Evolutionary conservation across 2,329 filamentous ascomycete species (phyloP).

Genomic region (Aurifilum marmelostoma): DNA sequence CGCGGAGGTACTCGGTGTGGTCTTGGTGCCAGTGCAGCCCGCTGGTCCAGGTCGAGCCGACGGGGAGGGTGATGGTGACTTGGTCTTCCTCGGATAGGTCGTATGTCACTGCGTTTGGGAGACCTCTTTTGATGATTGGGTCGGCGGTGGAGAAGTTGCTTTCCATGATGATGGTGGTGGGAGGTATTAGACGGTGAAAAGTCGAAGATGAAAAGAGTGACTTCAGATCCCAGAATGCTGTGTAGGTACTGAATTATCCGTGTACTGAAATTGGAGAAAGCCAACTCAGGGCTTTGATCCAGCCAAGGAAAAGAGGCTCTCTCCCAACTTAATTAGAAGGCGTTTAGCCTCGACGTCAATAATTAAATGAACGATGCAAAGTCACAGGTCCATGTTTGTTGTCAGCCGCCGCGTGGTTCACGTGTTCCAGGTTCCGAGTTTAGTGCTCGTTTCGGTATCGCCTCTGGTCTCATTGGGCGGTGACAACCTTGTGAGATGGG

Average conservation of each 20-base stretch:
- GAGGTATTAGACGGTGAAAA: neutral
- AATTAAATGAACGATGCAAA: too few species aligned
- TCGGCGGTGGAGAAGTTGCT: conserved; percentile 13
- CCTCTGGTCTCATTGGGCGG: neutral
- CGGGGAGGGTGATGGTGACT: conserved; percentile 49
- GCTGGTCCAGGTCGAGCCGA: conserved; percentile 49
- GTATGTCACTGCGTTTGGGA: conserved; percentile 28
- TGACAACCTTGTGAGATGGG: neutral
- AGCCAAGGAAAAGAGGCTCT: too few species aligned
- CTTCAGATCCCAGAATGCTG: neutral
- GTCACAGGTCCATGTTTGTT: neutral
- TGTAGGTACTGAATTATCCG: too few species aligned
- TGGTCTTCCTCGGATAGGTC: conserved; percentile 43
- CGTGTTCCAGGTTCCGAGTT: neutral
- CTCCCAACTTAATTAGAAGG: too few species aligned
- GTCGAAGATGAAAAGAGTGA: neutral
- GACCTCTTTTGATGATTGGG: conserved; percentile 22
- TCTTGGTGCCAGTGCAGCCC: conserved; percentile 53
- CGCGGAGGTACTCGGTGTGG: conserved; percentile 50
- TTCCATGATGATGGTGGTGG: neutral
- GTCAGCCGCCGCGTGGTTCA: conserved; percentile 1
- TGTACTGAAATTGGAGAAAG: too few species aligned
- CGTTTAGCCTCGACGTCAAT: too few species aligned
- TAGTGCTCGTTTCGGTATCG: conserved; percentile 10
- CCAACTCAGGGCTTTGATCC: too few species aligned